Conservation (phyloP, 2,329 filamentous ascomycete species). For the Conoideocrella luteorostrata region DNA sequence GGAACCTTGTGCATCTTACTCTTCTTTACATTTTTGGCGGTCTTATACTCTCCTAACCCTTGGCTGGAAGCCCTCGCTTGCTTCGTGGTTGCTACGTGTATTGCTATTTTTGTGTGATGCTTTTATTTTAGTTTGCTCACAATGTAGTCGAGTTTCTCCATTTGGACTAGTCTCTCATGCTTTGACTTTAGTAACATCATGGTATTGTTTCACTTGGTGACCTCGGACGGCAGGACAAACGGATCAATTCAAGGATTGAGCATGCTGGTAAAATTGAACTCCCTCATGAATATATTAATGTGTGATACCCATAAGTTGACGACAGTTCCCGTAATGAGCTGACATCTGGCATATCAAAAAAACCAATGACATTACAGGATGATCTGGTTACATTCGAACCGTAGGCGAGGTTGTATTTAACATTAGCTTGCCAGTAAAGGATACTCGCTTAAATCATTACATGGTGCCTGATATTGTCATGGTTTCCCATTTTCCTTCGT, state of each 20-base stretch:
- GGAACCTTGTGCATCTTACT: background rate
- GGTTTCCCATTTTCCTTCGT: no score
- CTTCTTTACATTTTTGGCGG: background rate
- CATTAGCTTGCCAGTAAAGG: background rate
- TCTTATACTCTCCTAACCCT: background rate
- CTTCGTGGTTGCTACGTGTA: background rate
- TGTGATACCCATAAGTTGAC: no score
- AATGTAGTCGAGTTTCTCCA: slow-evolving; percentile 1
- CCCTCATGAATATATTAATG: no score
- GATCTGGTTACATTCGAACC: no score
- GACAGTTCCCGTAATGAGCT: no score
- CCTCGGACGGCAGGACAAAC: no score
- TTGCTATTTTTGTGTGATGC: slow-evolving; percentile 5
- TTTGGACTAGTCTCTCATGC: background rate
- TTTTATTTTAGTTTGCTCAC: slow-evolving; percentile 8
- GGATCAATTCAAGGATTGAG: no score
- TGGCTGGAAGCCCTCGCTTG: background rate
- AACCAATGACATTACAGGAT: no score
- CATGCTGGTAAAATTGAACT: background rate
- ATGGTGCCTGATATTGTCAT: no score
- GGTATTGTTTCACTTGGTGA: no score
- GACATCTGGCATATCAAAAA: background rate
- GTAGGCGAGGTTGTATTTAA: no score
- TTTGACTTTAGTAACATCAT: no score
- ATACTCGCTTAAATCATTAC: background rate